Conservation (phyloP, 1,284 basidiomycete genomes). For the Pascua sp. region DNA sequence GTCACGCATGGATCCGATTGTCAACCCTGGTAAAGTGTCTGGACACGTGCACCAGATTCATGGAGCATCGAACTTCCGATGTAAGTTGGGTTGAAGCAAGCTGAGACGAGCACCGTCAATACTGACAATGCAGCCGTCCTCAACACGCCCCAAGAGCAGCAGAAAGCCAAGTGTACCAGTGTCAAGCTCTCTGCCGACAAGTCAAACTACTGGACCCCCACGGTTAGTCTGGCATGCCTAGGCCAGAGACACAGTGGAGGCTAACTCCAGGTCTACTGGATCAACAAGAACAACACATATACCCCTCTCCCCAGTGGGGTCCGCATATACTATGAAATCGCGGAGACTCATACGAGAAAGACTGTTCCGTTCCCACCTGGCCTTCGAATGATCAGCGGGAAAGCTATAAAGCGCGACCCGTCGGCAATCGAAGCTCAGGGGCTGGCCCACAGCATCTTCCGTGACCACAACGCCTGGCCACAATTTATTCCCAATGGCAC, state of each 20-base stretch:
- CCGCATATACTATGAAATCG: conserved; percentile 36
- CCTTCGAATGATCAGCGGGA: conserved; percentile 41
- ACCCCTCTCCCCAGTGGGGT: conserved; percentile 29
- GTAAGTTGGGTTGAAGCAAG: conserved; percentile 8
- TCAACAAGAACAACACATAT: conserved; percentile 30
- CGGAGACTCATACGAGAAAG: too few relatives aligned
- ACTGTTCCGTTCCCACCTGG: conserved; percentile 34
- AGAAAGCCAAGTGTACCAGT: conserved; percentile 12
- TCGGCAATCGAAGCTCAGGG: background rate
- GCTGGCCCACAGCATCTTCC: too few relatives aligned
- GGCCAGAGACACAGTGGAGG: too few relatives aligned
- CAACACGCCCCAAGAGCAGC: conserved; percentile 22
- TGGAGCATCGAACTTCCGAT: conserved; percentile 37
- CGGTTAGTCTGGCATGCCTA: conserved; percentile 12
- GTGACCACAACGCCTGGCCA: too few relatives aligned
- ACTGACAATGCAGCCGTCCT: conserved; percentile 13
- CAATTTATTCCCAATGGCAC: conserved; percentile 34
- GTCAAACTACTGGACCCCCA: background rate
- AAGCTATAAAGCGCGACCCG: conserved; percentile 22
- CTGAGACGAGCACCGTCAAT: background rate
- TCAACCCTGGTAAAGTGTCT: conserved; percentile 39
- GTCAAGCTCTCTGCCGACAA: background rate
- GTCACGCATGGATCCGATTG: conserved; percentile 49
- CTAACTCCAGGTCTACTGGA: conserved; percentile 42
- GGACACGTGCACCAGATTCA: conserved; percentile 47